Evolutionary conservation across 2,329 filamentous ascomycete genomes (phyloP).

Genomic region (Huntiella moniliformis): DNA sequence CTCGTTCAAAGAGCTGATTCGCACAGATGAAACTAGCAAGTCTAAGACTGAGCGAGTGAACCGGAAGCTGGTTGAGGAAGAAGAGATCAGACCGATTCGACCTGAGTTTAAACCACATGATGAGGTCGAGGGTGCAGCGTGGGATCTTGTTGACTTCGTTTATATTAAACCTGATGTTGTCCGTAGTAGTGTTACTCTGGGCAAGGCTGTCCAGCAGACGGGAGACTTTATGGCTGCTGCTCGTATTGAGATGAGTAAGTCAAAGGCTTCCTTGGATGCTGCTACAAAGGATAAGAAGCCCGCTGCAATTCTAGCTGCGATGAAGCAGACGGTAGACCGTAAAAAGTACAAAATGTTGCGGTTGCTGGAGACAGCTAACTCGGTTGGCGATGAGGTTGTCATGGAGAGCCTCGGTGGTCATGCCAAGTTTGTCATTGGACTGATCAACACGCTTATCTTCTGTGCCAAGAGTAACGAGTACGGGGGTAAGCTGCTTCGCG

Average conservation of each 20-base stretch:
- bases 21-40: slow-evolving; percentile 26
- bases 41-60: slow-evolving; percentile 28
- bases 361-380: slow-evolving; percentile 34
- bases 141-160: slow-evolving; percentile 34
- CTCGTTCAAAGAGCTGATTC: slow-evolving; percentile 28
- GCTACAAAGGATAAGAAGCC: slow-evolving; percentile 24
- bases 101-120: slow-evolving; percentile 26
- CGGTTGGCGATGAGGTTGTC: slow-evolving; percentile 34
- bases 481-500: slow-evolving; percentile 33
- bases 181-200: slow-evolving; percentile 23
- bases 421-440: slow-evolving; percentile 34
- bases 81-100: slow-evolving; percentile 24
- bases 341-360: slow-evolving; percentile 31
- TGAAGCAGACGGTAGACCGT: slow-evolving; percentile 18
- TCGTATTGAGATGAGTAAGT: slow-evolving; percentile 27
- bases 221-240: slow-evolving; percentile 31
- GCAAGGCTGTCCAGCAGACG: slow-evolving; percentile 30
- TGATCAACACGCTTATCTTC: slow-evolving; percentile 35
- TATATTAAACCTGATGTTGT: slow-evolving; percentile 25
- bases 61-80: slow-evolving; percentile 24
- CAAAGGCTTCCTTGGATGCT: slow-evolving; percentile 27
- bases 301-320: slow-evolving; percentile 17
- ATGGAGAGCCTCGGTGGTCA: slow-evolving; percentile 39
- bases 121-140: slow-evolving; percentile 28
- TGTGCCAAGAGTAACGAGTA: slow-evolving; percentile 35